phyloP scores from a whole-genome alignment of 2,329 filamentous ascomycete species.

The Colletotrichum sp. region DNA sequence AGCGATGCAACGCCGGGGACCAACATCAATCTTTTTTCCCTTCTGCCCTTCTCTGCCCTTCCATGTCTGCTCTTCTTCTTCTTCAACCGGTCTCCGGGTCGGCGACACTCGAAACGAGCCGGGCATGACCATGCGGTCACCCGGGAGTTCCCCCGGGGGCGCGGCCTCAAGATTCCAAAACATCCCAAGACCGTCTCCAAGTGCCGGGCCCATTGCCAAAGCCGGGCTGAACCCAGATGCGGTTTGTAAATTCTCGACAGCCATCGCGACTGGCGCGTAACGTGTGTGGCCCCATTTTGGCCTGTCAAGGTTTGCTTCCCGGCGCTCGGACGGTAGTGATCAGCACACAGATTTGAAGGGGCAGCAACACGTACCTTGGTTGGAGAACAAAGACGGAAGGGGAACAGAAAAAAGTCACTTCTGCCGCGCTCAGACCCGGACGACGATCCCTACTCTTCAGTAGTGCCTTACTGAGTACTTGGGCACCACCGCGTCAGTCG shows the following conservation, averaged over 20 bases:
- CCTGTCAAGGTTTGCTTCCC: neutral
- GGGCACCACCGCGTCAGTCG: neutral
- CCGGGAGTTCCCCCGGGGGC: neutral
- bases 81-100: neutral
- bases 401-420: neutral
- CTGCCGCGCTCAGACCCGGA: slow-evolving; percentile 1
- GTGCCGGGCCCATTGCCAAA: neutral
- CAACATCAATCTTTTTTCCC: neutral
- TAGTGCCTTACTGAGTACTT: neutral
- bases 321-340: slow-evolving; percentile 9
- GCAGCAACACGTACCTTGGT: neutral
- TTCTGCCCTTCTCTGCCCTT: neutral
- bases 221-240: neutral
- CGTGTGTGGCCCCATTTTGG: neutral
- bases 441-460: neutral
- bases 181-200: neutral
- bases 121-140: neutral
- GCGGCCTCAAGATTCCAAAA: neutral
- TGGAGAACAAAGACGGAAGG: neutral
- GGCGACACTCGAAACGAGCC: neutral
- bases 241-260: neutral
- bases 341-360: neutral
- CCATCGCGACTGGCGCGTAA: neutral
- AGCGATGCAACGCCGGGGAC: neutral
- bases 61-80: neutral